Percentiles rank a stretch among this genome's conserved stretches.
Conservation (phyloP, 202 grass and related monocot genomes). For the Zizania palustris region DNA sequence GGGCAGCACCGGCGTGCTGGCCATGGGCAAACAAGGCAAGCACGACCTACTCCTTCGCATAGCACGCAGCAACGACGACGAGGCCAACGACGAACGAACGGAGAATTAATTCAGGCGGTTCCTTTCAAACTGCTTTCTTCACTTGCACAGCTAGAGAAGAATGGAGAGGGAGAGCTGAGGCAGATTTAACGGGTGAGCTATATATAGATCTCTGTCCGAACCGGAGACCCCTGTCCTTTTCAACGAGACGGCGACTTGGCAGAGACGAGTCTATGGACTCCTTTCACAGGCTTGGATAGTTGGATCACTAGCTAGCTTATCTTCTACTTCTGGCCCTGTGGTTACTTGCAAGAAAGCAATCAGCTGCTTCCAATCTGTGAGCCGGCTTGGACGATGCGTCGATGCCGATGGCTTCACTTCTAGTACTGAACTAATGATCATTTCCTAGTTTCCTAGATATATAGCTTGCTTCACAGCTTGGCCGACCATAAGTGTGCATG, state of each 20-base stretch:
- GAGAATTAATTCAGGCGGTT: neutral
- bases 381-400: neutral
- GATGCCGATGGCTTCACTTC: slow-evolving; percentile 41
- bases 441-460: neutral
- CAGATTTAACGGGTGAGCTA: neutral
- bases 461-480: neutral
- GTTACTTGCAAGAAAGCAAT: slow-evolving; percentile 49
- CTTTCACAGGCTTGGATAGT: neutral
- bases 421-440: neutral
- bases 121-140: neutral
- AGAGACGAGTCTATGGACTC: neutral
- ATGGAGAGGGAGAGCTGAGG: neutral
- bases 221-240: slow-evolving; percentile 28
- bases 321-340: slow-evolving; percentile 26
- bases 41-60: slow-evolving; percentile 35
- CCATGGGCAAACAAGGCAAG: slow-evolving; percentile 34
- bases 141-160: neutral
- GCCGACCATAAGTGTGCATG: slow-evolving; percentile 12
- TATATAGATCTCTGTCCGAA: neutral
- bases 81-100: neutral
- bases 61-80: neutral
- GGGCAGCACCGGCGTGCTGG: slow-evolving; percentile 40
- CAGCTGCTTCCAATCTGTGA: neutral
- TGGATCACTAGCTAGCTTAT: slow-evolving; percentile 8
- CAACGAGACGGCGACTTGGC: neutral